Percentiles rank a stretch among this genome's conserved stretches.
Conservation (phyloP, 2,329 filamentous ascomycete genomes). For the Fusarium continuum region DNA sequence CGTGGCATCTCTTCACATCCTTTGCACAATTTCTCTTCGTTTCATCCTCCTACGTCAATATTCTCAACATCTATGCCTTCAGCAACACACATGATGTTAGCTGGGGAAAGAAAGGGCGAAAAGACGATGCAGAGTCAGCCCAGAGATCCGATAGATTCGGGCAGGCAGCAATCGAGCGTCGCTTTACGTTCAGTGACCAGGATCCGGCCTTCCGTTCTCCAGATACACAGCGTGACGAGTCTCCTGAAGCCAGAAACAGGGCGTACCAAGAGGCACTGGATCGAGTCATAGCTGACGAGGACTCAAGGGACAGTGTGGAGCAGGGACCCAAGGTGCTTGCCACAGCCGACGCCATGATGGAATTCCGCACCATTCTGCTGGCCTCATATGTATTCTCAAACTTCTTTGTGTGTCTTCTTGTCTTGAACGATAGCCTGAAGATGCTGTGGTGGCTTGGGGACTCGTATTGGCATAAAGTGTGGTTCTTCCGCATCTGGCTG, state of each 20-base stretch:
- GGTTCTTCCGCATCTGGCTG: background rate
- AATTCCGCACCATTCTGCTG: constrained; percentile 5
- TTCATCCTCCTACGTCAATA: constrained; percentile 2
- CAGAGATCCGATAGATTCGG: background rate
- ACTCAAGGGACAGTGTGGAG: rapidly evolving
- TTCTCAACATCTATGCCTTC: constrained; percentile 8
- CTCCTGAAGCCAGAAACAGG: background rate
- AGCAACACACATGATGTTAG: constrained; percentile 7
- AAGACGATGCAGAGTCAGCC: background rate
- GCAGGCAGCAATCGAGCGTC: background rate
- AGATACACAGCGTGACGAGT: background rate
- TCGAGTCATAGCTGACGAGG: background rate
- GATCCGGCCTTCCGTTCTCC: background rate
- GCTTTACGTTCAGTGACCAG: background rate
- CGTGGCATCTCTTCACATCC: background rate
- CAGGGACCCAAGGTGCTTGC: background rate
- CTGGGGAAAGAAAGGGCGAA: background rate
- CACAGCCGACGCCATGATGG: background rate
- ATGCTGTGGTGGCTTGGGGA: background rate
- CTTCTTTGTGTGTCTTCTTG: background rate
- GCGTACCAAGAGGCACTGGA: background rate
- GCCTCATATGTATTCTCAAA: constrained; percentile 8
- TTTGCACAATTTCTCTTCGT: constrained; percentile 1
- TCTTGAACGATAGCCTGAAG: background rate
- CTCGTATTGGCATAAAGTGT: background rate